These are phyloP conservation scores for Kwoniella shivajii DNA, from an alignment of 1,284 basidiomycete genomes.

Conservation along the genomic window DNA sequence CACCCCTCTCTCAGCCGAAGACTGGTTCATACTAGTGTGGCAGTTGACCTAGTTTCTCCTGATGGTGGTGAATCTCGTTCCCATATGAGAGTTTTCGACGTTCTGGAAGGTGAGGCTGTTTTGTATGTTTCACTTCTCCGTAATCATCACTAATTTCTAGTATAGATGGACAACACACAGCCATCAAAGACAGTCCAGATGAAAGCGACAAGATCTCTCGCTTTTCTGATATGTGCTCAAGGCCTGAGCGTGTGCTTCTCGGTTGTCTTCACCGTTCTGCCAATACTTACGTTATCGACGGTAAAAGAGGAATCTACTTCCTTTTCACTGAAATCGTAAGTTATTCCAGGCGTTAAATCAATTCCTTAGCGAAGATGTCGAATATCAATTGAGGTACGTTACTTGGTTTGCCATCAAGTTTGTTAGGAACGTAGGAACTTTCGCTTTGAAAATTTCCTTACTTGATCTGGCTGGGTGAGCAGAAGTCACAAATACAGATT, in stretches of 20 bases:
- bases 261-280: conserved; percentile 9
- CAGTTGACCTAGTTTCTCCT: conserved; percentile 18
- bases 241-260: conserved; percentile 12
- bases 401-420: background rate
- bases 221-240: background rate
- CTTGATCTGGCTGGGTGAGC: conserved; percentile 19
- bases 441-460: conserved; percentile 8
- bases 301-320: conserved; percentile 14
- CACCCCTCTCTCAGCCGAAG: conserved; percentile 7
- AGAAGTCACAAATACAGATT: background rate
- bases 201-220: no score
- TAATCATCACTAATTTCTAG: no score
- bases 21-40: conserved; percentile 16
- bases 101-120: background rate
- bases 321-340: conserved; percentile 15
- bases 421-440: conserved; percentile 13
- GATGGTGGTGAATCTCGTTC: conserved; percentile 9
- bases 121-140: background rate
- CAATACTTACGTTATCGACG: background rate
- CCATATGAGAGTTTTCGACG: conserved; percentile 3
- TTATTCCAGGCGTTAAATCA: no score
- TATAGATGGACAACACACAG: background rate
- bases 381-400: background rate
- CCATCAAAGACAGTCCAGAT: background rate
- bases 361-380: background rate